These are phyloP conservation scores for Candida railenensis DNA, from an alignment of 805 yeast genomes.

Conservation along the genomic window DNA sequence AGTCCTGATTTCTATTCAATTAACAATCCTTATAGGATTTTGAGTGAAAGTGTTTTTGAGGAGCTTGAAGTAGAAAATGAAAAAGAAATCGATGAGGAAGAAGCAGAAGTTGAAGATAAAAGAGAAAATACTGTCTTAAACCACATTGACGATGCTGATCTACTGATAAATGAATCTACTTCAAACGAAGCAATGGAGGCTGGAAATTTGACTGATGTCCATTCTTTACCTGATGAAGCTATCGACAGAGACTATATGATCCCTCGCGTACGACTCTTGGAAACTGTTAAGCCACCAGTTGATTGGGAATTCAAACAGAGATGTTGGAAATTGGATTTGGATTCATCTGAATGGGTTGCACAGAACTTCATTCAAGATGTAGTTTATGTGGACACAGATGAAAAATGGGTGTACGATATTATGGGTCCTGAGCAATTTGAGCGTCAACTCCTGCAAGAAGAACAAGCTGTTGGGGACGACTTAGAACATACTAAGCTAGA, in stretches of 20 bases:
- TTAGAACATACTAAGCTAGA: background rate
- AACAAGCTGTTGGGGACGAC: background rate
- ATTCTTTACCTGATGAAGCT: slow-evolving; percentile 1
- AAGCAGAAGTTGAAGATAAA: background rate
- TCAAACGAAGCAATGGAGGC: background rate
- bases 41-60: background rate
- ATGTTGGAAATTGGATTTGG: slow-evolving; percentile 66
- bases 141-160: background rate
- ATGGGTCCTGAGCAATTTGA: slow-evolving; percentile 28
- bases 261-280: slow-evolving; percentile 22
- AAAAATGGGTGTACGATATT: slow-evolving; percentile 84
- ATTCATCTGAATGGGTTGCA: slow-evolving; percentile 64
- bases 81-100: slow-evolving; percentile 11
- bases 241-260: slow-evolving; percentile 4
- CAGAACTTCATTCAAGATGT: slow-evolving; percentile 47
- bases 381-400: slow-evolving; percentile 65
- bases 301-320: slow-evolving; percentile 55
- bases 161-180: background rate
- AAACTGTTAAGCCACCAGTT: slow-evolving; percentile 52
- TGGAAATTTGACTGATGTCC: background rate
- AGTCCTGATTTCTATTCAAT: slow-evolving; percentile 52
- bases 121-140: slow-evolving; percentile 7
- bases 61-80: slow-evolving; percentile 4
- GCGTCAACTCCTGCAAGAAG: slow-evolving; percentile 25
- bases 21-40: slow-evolving; percentile 29